phyloP scores from a whole-genome alignment of 2,329 filamentous ascomycete species.

The Colletotrichum limetticola region DNA sequence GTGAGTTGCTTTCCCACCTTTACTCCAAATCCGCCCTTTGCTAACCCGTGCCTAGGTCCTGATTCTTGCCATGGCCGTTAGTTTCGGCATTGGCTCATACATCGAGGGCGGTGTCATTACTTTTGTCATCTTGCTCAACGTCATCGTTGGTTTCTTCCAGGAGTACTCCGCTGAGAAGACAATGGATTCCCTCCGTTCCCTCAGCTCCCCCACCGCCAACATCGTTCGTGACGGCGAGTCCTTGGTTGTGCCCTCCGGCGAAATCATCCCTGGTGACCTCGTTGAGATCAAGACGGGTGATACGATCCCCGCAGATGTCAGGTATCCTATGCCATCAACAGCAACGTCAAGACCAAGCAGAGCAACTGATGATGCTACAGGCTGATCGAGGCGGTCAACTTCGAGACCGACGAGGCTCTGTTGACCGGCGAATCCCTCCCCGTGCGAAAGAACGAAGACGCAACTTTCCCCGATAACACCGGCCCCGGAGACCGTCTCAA shows the following conservation, averaged over 20 bases:
- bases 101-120: slow-evolving; percentile 66
- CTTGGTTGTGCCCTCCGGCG: slow-evolving; percentile 61
- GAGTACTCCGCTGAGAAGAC: slow-evolving; percentile 67
- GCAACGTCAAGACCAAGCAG: background rate
- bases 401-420: slow-evolving; percentile 67
- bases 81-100: slow-evolving; percentile 62
- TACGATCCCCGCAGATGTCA: slow-evolving; percentile 54
- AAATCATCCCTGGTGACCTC: slow-evolving; percentile 68
- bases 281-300: slow-evolving; percentile 64
- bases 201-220: slow-evolving; percentile 61
- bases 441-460: slow-evolving; percentile 61
- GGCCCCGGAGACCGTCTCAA: slow-evolving; percentile 72
- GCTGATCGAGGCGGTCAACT: slow-evolving; percentile 59
- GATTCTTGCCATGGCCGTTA: slow-evolving; percentile 63
- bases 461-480: slow-evolving; percentile 61
- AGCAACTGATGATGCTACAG: slow-evolving; percentile 35
- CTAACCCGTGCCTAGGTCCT: slow-evolving; percentile 44
- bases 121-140: slow-evolving; percentile 62
- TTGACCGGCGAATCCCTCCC: slow-evolving; percentile 73
- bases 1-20: slow-evolving; percentile 38
- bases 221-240: slow-evolving; percentile 62
- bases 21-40: accelerated
- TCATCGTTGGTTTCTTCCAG: slow-evolving; percentile 65
- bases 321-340: slow-evolving; percentile 37
- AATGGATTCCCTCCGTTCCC: slow-evolving; percentile 61